phyloP scores from a whole-genome alignment of 441 rosid genomes.

The Populus hybrid region DNA sequence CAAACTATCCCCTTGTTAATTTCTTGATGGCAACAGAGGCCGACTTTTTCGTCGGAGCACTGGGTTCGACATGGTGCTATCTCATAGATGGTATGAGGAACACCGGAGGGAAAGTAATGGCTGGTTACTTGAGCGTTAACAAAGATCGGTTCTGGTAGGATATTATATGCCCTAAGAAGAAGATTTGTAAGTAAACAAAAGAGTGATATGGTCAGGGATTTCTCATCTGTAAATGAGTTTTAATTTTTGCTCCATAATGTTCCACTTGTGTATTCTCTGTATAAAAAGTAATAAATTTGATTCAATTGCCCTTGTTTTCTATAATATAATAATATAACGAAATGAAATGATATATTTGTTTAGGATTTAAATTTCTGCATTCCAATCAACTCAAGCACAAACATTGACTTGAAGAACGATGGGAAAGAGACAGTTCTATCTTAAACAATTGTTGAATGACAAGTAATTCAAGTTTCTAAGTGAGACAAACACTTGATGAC shows the following conservation, averaged over 20 bases:
- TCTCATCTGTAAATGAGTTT: slow-evolving; percentile 5
- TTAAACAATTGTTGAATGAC: too few relatives aligned
- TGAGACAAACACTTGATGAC: background rate
- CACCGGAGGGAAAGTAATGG: slow-evolving; percentile 92
- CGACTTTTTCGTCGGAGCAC: slow-evolving; percentile 84
- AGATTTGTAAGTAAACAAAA: background rate
- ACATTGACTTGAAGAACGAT: too few relatives aligned
- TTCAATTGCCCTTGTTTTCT: too few relatives aligned
- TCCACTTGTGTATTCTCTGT: slow-evolving; percentile 10
- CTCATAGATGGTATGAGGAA: slow-evolving; percentile 96
- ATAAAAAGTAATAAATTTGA: background rate
- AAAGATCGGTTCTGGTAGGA: slow-evolving; percentile 89
- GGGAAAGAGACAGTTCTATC: too few relatives aligned
- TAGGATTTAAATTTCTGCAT: too few relatives aligned
- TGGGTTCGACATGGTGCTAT: slow-evolving; percentile 96
- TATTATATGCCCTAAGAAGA: too few relatives aligned
- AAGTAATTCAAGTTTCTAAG: background rate
- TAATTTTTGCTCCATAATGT: background rate
- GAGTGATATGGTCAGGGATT: too few relatives aligned
- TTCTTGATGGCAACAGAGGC: slow-evolving; percentile 89
- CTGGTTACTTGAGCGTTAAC: slow-evolving; percentile 89
- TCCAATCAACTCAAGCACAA: too few relatives aligned
- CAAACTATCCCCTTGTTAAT: slow-evolving; percentile 88
- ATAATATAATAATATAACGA: too few relatives aligned
- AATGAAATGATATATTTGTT: background rate